These are phyloP conservation scores for Purpureocillium lavendulum DNA, from an alignment of 2,329 filamentous ascomycete genomes.

Conservation along the genomic window DNA sequence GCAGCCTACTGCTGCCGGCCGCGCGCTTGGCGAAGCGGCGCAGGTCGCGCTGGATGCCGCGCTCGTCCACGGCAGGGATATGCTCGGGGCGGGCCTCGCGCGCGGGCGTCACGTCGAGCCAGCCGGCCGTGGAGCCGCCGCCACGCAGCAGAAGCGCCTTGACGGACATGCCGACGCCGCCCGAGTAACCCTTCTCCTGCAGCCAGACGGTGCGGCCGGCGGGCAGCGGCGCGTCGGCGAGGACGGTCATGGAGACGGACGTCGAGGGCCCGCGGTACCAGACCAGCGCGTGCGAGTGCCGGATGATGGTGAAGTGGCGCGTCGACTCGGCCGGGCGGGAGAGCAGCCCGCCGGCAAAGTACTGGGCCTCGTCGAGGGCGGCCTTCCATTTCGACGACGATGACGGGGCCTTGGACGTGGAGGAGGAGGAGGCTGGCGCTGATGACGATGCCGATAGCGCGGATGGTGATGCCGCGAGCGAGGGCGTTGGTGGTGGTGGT, in stretches of 20 bases:
- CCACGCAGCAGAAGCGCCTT: slow-evolving; percentile 56
- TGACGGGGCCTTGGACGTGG: slow-evolving; percentile 7
- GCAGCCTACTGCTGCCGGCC: slow-evolving; percentile 32
- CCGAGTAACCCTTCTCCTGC: slow-evolving; percentile 60
- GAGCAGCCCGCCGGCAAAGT: slow-evolving; percentile 58
- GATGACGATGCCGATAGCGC: background rate
- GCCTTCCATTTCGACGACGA: slow-evolving; percentile 35
- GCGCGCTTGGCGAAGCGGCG: slow-evolving; percentile 53
- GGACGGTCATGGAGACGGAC: slow-evolving; percentile 55
- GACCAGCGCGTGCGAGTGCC: slow-evolving; percentile 55
- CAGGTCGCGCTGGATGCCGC: slow-evolving; percentile 61
- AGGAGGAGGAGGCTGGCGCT: background rate
- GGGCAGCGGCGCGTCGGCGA: slow-evolving; percentile 50
- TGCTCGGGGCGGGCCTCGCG: slow-evolving; percentile 36
- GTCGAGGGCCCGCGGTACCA: slow-evolving; percentile 60
- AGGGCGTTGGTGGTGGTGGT: slow-evolving; percentile 1
- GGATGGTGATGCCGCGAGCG: slow-evolving; percentile 5
- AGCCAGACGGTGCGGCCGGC: slow-evolving; percentile 54
- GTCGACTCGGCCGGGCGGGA: slow-evolving; percentile 55
- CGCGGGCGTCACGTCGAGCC: slow-evolving; percentile 61
- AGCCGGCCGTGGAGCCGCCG: slow-evolving; percentile 48
- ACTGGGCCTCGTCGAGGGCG: slow-evolving; percentile 48
- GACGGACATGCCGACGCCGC: slow-evolving; percentile 58
- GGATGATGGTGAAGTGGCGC: slow-evolving; percentile 57
- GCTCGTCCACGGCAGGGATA: slow-evolving; percentile 48